These are phyloP conservation scores for Malassezia pachydermatis DNA, from an alignment of 1,284 basidiomycete genomes.

Conservation along the genomic window DNA sequence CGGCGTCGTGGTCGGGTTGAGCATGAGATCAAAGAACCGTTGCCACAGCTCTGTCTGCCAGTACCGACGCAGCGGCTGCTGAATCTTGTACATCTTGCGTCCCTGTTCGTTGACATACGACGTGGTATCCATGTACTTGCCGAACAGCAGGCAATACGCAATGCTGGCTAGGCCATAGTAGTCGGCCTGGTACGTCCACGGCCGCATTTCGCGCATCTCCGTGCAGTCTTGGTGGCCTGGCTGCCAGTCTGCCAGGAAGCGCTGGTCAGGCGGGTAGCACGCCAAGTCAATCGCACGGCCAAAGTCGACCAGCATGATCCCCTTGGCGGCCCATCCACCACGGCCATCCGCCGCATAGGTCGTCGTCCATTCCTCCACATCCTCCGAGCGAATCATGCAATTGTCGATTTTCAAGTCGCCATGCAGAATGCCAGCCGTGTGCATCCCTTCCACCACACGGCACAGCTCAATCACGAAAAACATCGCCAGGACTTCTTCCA, in stretches of 20 bases:
- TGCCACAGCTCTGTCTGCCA: constrained; percentile 87
- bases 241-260: constrained; percentile 79
- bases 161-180: constrained; percentile 89
- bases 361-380: constrained; percentile 60
- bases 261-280: constrained; percentile 61
- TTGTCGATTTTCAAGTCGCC: constrained; percentile 99
- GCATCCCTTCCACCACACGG: constrained; percentile 70
- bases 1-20: constrained; percentile 57
- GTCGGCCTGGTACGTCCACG: constrained; percentile 91
- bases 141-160: constrained; percentile 88
- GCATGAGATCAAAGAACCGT: constrained; percentile 68
- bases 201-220: constrained; percentile 69
- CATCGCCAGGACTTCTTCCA: constrained; percentile 86
- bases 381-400: constrained; percentile 78
- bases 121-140: constrained; percentile 61
- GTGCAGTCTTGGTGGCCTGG: constrained; percentile 67
- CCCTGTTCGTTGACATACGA: constrained; percentile 11
- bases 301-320: constrained; percentile 89
- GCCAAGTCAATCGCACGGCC: constrained; percentile 80
- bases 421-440: constrained; percentile 74
- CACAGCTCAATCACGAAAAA: constrained; percentile 91
- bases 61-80: constrained; percentile 76
- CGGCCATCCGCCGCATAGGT: constrained; percentile 66
- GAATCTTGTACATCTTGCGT: constrained; percentile 24
- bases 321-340: constrained; percentile 75